Conservation (phyloP, 495 filamentous ascomycete genomes). For the Lepidopterella palustris region DNA sequence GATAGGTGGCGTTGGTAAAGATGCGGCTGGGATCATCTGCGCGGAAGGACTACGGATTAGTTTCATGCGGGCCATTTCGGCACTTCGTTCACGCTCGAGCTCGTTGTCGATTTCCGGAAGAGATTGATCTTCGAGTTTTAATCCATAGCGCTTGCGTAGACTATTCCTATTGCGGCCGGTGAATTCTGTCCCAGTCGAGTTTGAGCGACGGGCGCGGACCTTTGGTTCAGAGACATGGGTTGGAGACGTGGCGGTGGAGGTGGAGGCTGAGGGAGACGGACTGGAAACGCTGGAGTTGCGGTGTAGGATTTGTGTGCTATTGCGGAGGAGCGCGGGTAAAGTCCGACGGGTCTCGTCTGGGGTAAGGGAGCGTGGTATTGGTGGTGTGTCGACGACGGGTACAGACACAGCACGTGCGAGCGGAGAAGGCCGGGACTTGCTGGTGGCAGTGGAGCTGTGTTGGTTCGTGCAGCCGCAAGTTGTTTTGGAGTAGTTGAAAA, state of each 20-base stretch:
- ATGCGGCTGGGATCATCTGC: not conserved
- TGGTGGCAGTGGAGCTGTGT: not conserved
- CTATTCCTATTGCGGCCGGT: conserved; percentile 6
- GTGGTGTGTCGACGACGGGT: conserved; percentile 19
- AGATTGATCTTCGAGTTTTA: conserved; percentile 14
- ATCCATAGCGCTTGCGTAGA: conserved; percentile 21
- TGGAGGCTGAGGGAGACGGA: not conserved
- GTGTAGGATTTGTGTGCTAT: conserved; percentile 20
- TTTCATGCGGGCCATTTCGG: conserved; percentile 19
- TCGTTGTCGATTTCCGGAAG: conserved; percentile 23
- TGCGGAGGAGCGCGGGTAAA: conserved; percentile 13
- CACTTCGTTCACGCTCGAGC: conserved; percentile 18
- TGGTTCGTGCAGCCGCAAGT: not conserved
- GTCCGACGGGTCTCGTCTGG: conserved; percentile 23
- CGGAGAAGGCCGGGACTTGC: conserved; percentile 5
- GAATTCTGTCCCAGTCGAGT: conserved; percentile 21
- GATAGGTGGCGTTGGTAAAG: not conserved
- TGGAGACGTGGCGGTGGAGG: conserved; percentile 7
- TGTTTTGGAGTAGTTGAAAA: conserved; percentile 9
- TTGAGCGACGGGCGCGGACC: conserved; percentile 17
- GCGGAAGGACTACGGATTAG: not conserved
- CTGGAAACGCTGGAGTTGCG: conserved; percentile 11
- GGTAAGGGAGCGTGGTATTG: conserved; percentile 17
- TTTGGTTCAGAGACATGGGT: conserved; percentile 2
- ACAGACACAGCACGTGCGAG: conserved; percentile 18